phyloP scores from a whole-genome alignment of 2,329 filamentous ascomycete species.

The Drechslerella stenobrocha region DNA sequence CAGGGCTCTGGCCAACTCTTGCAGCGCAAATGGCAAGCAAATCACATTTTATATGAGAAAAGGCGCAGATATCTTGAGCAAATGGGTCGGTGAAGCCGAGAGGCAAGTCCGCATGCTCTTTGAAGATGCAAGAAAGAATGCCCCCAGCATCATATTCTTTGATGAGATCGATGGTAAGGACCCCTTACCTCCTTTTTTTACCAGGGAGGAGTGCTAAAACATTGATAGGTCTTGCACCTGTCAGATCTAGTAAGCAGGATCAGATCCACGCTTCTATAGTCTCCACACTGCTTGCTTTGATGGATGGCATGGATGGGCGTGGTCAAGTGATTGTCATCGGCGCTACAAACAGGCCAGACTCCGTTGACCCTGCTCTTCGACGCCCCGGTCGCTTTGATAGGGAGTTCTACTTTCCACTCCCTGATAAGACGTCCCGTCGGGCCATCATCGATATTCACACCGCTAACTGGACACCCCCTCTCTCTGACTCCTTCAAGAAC shows the following conservation, averaged over 20 bases:
- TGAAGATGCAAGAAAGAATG: constrained; percentile 90
- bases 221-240: constrained; percentile 70
- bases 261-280: constrained; percentile 98
- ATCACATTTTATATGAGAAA: constrained; percentile 99
- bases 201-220: constrained; percentile 6
- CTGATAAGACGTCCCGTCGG: constrained; percentile 75
- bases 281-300: constrained; percentile 85
- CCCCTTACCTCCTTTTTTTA: neutral
- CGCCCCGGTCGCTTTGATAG: constrained; percentile 92
- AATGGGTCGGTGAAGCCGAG: constrained; percentile 98
- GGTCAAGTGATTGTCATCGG: constrained; percentile 98
- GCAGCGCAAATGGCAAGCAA: constrained; percentile 80
- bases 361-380: constrained; percentile 91
- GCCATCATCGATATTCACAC: constrained; percentile 95
- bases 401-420: constrained; percentile 96
- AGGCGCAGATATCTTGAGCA: constrained; percentile 93
- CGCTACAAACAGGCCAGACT: constrained; percentile 95
- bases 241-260: constrained; percentile 96
- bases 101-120: constrained; percentile 90
- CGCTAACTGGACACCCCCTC: constrained; percentile 79
- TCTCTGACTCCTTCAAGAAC: constrained; percentile 76
- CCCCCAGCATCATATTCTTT: constrained; percentile 99
- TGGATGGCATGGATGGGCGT: constrained; percentile 98
- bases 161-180: constrained; percentile 87
- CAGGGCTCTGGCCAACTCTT: constrained; percentile 82